Conservation (phyloP, 306 rosid species). For the Crotalaria pallida region DNA sequence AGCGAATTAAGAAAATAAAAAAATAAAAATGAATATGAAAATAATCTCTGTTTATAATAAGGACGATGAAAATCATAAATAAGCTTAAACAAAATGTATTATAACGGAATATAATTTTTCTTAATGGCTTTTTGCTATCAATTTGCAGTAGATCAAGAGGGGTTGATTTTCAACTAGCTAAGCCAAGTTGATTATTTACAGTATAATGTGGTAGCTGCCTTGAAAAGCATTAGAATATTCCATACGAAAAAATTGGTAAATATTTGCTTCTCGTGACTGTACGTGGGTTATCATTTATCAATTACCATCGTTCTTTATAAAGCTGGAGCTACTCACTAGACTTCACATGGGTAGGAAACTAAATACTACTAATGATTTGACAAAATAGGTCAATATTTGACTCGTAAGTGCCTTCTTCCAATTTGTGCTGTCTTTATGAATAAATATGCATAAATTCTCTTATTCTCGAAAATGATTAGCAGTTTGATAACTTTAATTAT, state of each 20-base stretch:
- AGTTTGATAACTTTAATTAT: too few relatives aligned
- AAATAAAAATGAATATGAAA: too few relatives aligned
- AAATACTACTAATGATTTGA: not conserved
- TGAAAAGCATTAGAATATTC: not conserved
- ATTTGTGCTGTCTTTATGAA: not conserved
- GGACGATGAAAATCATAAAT: too few relatives aligned
- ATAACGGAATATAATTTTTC: not conserved
- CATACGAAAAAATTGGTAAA: not conserved
- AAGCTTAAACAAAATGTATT: too few relatives aligned
- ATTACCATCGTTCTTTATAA: not conserved
- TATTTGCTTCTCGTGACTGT: constrained; percentile 4
- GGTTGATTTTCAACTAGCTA: not conserved
- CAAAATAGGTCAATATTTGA: not conserved
- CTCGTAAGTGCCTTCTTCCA: not conserved
- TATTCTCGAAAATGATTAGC: not conserved
- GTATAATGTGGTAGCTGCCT: not conserved
- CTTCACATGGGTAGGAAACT: not conserved
- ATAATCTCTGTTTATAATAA: too few relatives aligned
- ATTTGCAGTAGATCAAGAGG: not conserved
- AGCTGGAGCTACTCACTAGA: not conserved
- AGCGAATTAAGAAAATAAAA: too few relatives aligned
- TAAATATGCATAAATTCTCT: not conserved
- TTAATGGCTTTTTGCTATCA: not conserved
- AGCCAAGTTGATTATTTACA: constrained; percentile 16
- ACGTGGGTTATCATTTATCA: not conserved